A percentile compares a stretch with the other conserved stretches of the same genome.
phyloP scores from a whole-genome alignment of 441 rosid genomes.

The Corymbia citriodora region DNA sequence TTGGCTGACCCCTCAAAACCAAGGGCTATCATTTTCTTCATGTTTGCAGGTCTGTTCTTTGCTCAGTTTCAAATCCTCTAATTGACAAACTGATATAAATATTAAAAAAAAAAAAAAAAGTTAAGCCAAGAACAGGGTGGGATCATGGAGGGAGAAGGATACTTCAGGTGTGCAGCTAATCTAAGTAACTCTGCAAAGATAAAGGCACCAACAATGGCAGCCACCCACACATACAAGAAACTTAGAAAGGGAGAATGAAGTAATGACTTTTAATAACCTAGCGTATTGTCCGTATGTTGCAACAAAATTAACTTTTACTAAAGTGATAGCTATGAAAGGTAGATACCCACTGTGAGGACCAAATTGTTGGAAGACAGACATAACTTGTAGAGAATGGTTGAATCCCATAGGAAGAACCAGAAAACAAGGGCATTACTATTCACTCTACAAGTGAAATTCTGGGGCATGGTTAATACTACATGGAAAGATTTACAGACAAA shows the following conservation, averaged over 20 bases:
- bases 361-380: background rate
- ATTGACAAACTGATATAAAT: background rate
- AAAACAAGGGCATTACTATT: background rate
- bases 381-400: background rate
- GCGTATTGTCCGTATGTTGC: background rate
- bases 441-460: background rate
- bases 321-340: background rate
- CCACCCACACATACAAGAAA: background rate
- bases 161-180: background rate
- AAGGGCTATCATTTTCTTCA: constrained; percentile 73
- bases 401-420: background rate
- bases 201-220: background rate
- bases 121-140: background rate
- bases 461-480: background rate
- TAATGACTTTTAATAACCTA: background rate
- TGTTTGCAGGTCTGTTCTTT: constrained; percentile 1
- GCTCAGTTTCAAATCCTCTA: background rate
- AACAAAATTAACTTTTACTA: background rate
- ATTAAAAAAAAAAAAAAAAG: background rate
- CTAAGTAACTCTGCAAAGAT: background rate
- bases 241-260: background rate
- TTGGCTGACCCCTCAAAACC: constrained; percentile 96
- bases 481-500: background rate
- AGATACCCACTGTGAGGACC: background rate
- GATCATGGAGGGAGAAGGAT: background rate